Base-by-base conservation (phyloP, 75 land plant species). In the Adiantum capillusveneris region DNA sequence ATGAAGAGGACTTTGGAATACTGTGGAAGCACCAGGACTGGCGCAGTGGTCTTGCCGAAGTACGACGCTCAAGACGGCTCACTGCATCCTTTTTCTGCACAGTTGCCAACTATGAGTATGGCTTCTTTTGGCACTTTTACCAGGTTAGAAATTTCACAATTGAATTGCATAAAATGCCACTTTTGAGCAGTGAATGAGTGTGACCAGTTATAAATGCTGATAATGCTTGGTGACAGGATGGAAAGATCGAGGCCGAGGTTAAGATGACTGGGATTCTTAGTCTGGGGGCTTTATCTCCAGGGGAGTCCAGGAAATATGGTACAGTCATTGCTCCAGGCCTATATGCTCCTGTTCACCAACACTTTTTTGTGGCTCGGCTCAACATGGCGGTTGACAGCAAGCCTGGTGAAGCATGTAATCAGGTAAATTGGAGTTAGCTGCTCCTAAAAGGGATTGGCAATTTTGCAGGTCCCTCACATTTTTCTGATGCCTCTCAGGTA, bases 1-100 rank as follows among this genome's bases (percentile, higher is more conserved):
- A 95, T 37, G 99, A 95, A 57, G 99, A 95, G 70, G 99, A 95
- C 55, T 82, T 81, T 79, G 99, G 99, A 27, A 81, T 95, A 39
- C 57, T 90, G 1, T 95, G 99, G 99, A 95, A 95, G 61, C 99
- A 95, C 67, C 96, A 95, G 67, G 99, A 95, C 57, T 95, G 99
- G 99, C 76, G 99, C 53, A 86, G 96, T 19, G 99, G 99, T 2
- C 70, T 87, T 21, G 77, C 96, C 39, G 99, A 95, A 70, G 88
- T 86, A 44, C 74, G 99, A 29, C 75, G 99, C 26, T 95, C 99
- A 6, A 81, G 99, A 56, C 71, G 99, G 44, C 73, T 95, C 0
- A 74, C 86, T 25, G 88, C 82, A 52, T 95, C 99, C 2, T 95
- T 90, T 53, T 75, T 90, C 45, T 95, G 99, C 70, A 95, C 99